Conservation (phyloP, 345 rosid species). For the Eucalyptus cladocalyx region DNA sequence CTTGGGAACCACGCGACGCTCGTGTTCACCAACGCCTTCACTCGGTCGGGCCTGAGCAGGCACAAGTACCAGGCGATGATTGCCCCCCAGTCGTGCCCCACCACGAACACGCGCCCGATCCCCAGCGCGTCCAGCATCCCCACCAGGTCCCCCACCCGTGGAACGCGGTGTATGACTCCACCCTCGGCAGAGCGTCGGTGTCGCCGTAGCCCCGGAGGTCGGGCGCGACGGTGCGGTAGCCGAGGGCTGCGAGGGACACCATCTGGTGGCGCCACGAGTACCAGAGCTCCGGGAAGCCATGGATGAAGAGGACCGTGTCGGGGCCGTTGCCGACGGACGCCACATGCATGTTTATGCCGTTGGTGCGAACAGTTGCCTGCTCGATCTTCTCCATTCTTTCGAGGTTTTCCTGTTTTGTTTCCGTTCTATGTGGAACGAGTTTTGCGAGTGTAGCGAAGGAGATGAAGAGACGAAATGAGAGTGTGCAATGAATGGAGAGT, state of each 20-base stretch:
- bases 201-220: constrained; percentile 67
- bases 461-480: not conserved
- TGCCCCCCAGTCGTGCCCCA: constrained; percentile 80
- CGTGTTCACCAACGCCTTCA: constrained; percentile 53
- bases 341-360: constrained; percentile 21
- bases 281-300: constrained; percentile 27
- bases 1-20: constrained; percentile 27
- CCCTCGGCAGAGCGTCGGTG: constrained; percentile 38
- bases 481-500: not conserved
- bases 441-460: not conserved
- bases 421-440: not conserved
- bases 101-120: constrained; percentile 38
- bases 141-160: constrained; percentile 14
- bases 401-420: not conserved
- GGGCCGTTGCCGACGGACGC: constrained; percentile 15
- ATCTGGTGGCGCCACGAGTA: constrained; percentile 75
- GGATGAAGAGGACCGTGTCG: constrained; percentile 8
- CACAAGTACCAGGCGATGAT: constrained; percentile 43
- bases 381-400: constrained; percentile 15
- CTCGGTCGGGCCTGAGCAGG: constrained; percentile 48
- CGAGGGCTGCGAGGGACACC: constrained; percentile 32
- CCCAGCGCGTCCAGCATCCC: constrained; percentile 12
- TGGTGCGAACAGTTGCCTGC: constrained; percentile 5
- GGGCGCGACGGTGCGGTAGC: constrained; percentile 58
- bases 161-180: constrained; percentile 17